Evolutionary conservation across 176 grass and related monocot genomes (phyloP), one percentile per base, ranked within the genome.

Genomic region (Lolium perenne): DNA sequence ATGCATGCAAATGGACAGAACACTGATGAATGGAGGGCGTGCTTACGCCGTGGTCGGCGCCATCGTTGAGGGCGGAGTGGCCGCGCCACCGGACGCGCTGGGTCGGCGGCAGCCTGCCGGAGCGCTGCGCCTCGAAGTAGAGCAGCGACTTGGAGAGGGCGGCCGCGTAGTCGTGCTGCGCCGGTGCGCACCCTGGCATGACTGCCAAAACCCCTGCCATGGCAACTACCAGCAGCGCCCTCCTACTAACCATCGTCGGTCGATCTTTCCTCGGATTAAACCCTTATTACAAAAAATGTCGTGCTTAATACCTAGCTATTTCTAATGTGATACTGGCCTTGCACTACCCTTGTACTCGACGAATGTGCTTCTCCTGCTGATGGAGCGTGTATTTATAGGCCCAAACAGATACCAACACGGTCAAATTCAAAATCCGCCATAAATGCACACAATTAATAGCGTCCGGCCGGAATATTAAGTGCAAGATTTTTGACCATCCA

Each of bases 41-140:
- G 58, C 81, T 89, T 90, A 97, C 94, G 6, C 65, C 61, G 23
- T 83, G 82, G 82, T 97, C 89, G 8, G 6, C 43, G 13, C 91
- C 94, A 59, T 97, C 94, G 13, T n/a, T 10, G 40, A 90, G 77
- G 10, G 91, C 94, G 12, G 94, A 97, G 84, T 94, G 70, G 15
- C 78, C 85, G 3, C 94, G 94, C 94, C 94, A 97, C 32, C 13
- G 41, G 15, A 94, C 91, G 46, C 94, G 91, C 88, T 94, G 94
- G 55, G n/a, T 61, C 1, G 82, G 17, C 15, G 91, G 94, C 38
- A 97, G 75, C 65, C 16, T 86, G 9, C 94, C 94, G 23, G 94
- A 93, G 56, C 94, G 88, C 78, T 97, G 94, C 7, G 75, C 87
- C 79, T 97, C 94, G 81, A 90, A 97, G 67, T 97, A 97, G 46